Percentiles rank a stretch among this genome's conserved stretches.
phyloP scores from a whole-genome alignment of 2,329 filamentous ascomycete species.

The Aspergillus sp. region DNA sequence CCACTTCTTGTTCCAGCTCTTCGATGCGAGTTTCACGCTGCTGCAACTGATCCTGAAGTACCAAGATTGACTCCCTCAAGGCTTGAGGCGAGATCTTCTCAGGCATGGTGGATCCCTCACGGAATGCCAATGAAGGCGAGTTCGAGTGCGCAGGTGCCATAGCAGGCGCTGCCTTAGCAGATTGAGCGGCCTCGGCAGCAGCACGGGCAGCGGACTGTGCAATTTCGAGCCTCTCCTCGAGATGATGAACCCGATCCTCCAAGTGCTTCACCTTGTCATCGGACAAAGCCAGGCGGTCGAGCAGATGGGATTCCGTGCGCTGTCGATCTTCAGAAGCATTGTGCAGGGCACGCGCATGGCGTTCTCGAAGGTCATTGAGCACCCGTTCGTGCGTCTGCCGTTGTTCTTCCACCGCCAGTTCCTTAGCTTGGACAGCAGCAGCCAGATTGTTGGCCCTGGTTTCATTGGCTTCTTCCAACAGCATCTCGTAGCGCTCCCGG shows the following conservation, averaged over 20 bases:
- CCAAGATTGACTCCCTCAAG: constrained; percentile 91
- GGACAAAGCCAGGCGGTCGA: constrained; percentile 78
- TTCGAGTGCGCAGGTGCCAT: constrained; percentile 44
- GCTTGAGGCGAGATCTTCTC: constrained; percentile 94
- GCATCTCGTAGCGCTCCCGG: constrained; percentile 78
- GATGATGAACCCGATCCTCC: constrained; percentile 77
- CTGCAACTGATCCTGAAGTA: constrained; percentile 94
- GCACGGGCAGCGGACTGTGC: constrained; percentile 84
- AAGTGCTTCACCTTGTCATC: constrained; percentile 83
- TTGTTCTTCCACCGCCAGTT: constrained; percentile 58
- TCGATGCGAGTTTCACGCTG: constrained; percentile 90
- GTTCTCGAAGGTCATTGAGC: constrained; percentile 72
- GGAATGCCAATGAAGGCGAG: constrained; percentile 51
- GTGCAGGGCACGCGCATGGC: constrained; percentile 72
- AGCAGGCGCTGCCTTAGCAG: constrained; percentile 50
- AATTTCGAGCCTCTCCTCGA: constrained; percentile 90
- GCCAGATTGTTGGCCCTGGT: constrained; percentile 63
- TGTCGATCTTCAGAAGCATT: constrained; percentile 80
- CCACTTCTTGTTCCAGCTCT: constrained; percentile 72
- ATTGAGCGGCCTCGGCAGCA: constrained; percentile 73
- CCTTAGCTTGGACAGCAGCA: constrained; percentile 56
- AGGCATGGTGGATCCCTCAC: constrained; percentile 56
- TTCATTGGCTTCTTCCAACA: constrained; percentile 77
- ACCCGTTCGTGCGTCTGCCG: constrained; percentile 70
- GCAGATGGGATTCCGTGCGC: constrained; percentile 74